Base-by-base conservation (phyloP, 768 basidiomycete species). In the Mycena belliarum region DNA sequence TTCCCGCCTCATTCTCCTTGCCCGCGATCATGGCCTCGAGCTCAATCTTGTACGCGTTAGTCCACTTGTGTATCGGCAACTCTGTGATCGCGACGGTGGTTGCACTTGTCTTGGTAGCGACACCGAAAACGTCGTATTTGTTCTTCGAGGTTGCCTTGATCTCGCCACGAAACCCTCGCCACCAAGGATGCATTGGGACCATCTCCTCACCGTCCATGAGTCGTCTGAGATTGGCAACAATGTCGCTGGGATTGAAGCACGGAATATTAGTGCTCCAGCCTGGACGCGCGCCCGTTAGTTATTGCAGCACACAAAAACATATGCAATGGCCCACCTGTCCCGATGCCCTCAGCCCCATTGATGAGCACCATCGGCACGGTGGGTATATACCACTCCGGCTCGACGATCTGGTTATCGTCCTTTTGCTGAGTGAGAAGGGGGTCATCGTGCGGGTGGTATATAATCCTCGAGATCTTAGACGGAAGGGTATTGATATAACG, bases 341-440 rank as follows among this genome's bases (percentile, higher is more conserved):
- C 97, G 65, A 99, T 98, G 76, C 97, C 97, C 63, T 98, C 95
- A 11, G 92, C 87, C 9, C 97, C 97, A 65, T 99, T 98, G 69
- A 98, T 73, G 49, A 99, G 79, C 0, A 98, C 81, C 71, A 95
- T 78, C 0, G 97, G 97, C 2, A 99, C 66, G 40, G 94, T 72
- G 18, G 97, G 96, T 75, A 98, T 79, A 69, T 97, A 99, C 74
- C 86, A 98, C 65, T 95, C 93, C 1, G 97, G 97, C 70, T 99
- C 96, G 62, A 99, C 93, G 51, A 76, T 66, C 43, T 80, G 75
- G 23, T 91, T 91, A 52, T 99, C 96, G 52, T 99, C 97, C 68
- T 83, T 87, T 64, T 92, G 84, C 65, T 87, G 85, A 14, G 82
- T 87, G 63, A 98, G 81, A n/a, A 98, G 72, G 0, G 88, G 83